Evolutionary conservation across 306 rosid genomes (phyloP).

Genomic region (Hippophae rhamnoides): DNA sequence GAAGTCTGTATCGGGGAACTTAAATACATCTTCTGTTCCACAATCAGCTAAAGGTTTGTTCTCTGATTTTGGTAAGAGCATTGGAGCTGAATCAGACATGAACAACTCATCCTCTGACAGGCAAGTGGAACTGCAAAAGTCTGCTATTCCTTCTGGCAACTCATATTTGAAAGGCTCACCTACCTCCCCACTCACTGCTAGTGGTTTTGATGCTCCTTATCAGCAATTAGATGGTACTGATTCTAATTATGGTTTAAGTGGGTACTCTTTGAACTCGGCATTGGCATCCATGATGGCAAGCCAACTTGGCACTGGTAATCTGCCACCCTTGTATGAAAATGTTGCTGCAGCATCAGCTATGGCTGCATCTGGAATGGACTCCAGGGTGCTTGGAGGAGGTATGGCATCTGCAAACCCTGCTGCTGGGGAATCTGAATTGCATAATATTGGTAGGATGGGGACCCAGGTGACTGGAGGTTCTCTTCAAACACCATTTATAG

Average conservation of each 20-base stretch:
- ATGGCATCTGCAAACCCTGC: slow-evolving; percentile 41
- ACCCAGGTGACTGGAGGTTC: slow-evolving; percentile 55
- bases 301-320: slow-evolving; percentile 66
- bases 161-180: slow-evolving; percentile 56
- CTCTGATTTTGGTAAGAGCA: slow-evolving; percentile 44
- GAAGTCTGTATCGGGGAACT: slow-evolving; percentile 53
- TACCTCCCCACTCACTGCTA: slow-evolving; percentile 44
- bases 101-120: slow-evolving; percentile 10
- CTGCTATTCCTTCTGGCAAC: too few species aligned
- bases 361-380: slow-evolving; percentile 66
- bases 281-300: slow-evolving; percentile 66
- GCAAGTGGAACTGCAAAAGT: too few species aligned
- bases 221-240: slow-evolving; percentile 62
- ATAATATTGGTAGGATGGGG: slow-evolving; percentile 57
- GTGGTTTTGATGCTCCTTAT: slow-evolving; percentile 44
- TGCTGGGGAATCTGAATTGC: slow-evolving; percentile 49
- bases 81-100: slow-evolving; percentile 38
- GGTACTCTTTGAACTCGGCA: slow-evolving; percentile 65
- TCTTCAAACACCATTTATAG: slow-evolving; percentile 73
- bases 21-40: slow-evolving; percentile 25
- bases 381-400: slow-evolving; percentile 54
- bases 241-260: slow-evolving; percentile 56
- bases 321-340: slow-evolving; percentile 66
- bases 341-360: slow-evolving; percentile 68
- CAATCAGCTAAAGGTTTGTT: slow-evolving; percentile 30